Evolutionary conservation across 177 flowering plant species (phyloP).

Genomic region (Telopea speciosissima): DNA sequence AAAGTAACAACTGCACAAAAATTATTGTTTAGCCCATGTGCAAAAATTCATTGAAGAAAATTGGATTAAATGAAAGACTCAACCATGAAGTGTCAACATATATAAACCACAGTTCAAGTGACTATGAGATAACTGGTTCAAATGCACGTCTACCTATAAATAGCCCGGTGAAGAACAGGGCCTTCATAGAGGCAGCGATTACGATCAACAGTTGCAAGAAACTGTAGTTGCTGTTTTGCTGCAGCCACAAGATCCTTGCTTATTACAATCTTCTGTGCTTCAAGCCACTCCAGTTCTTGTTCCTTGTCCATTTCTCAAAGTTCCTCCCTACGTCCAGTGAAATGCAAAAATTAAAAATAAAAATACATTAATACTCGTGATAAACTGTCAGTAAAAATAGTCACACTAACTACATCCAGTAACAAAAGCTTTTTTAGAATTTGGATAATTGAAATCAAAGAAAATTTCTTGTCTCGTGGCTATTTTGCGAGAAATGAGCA

Average conservation of each 20-base stretch:
- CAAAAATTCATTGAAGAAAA: background rate
- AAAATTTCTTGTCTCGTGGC: background rate
- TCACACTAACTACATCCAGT: background rate
- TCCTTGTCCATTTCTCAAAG: conserved; percentile 39
- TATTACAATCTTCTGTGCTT: conserved; percentile 65
- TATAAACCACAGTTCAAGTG: background rate
- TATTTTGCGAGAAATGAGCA: background rate
- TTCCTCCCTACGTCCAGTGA: background rate
- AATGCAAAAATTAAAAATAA: background rate
- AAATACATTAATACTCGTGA: background rate
- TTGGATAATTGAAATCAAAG: background rate
- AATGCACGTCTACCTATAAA: conserved; percentile 24
- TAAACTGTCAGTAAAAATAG: background rate
- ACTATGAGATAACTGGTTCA: background rate
- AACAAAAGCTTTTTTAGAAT: background rate
- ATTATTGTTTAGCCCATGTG: background rate
- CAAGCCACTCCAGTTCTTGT: conserved; percentile 71
- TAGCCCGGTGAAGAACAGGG: conserved; percentile 33
- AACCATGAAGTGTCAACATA: background rate
- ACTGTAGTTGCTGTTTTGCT: conserved; percentile 67
- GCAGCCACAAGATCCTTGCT: conserved; percentile 66
- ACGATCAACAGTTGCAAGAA: conserved; percentile 77
- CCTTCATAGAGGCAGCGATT: conserved; percentile 70
- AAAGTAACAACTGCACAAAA: background rate
- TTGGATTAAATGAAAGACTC: background rate